Evolutionary conservation across 2,329 filamentous ascomycete species (phyloP), one percentile per base, ranked within the genome.

Genomic region (Phialophora chinensis): DNA sequence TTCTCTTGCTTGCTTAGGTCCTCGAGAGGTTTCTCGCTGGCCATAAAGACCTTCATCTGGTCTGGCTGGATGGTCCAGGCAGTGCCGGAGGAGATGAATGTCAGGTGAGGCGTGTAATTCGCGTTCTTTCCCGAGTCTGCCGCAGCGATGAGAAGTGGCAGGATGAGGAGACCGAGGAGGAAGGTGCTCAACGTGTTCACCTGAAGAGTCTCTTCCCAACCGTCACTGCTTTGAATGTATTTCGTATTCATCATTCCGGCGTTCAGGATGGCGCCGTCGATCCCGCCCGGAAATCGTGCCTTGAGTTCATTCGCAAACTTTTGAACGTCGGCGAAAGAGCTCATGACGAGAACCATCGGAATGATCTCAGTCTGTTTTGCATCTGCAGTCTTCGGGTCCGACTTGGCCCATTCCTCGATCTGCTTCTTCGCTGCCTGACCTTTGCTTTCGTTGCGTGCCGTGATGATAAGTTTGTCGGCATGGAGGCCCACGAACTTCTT

Each of bases 111-210:
- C 4, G 65, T 72, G 38, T 62, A 66, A 2, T 60, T 53, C 29
- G 49, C 25, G 14, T 23, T 66, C 25, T 65, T 68, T 2, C 73
- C 69, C 1, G 60, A 58, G 4, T 74, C 72, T 20, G 78, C 76
- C 53, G 77, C 78, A 6, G 71, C 73, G 27, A 75, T 74, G 12
- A 86, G 72, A 60, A 82, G 81, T 0, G 82, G 83, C 1, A 85
- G 75, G 11, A 89, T 77, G 1, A 87, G 73, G 2, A 87, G 68
- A 0, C 79, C 84, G 6, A 89, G 75, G 0, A 88, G 77, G 6
- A 81, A 79, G 0, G 85, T 88, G 2, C 85, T 86, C 1, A 89
- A 75, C 1, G 82, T 79, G 72, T 88, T 88, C 69, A 87, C 83
- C 73, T 88, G 86, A 11, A 89, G 69, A 1, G 80, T 83, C 61